A percentile compares a stretch with the other conserved stretches of the same genome.
phyloP scores from a whole-genome alignment of 768 basidiomycete genomes.

The Asterophora parasitica region DNA sequence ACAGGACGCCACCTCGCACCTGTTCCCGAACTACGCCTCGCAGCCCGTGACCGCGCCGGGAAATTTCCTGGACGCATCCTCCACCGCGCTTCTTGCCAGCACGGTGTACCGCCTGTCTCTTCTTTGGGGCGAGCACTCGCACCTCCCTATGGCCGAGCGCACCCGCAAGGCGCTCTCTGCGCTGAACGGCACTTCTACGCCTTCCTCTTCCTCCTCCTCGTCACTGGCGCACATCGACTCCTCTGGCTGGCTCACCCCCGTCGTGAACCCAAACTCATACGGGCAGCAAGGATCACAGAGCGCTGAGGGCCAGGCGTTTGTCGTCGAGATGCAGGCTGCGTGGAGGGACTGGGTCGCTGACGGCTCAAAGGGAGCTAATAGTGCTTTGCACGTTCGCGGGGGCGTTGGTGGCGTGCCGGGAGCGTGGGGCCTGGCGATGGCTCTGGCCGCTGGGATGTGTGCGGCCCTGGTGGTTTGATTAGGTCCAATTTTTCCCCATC shows the following conservation, averaged over 20 bases:
- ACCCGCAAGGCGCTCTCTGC: slow-evolving; percentile 38
- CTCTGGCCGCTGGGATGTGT: too few relatives aligned
- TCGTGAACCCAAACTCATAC: slow-evolving; percentile 66
- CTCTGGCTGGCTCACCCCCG: slow-evolving; percentile 67
- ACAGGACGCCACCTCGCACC: slow-evolving; percentile 36
- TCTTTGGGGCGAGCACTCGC: slow-evolving; percentile 40
- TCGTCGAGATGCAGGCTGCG: slow-evolving; percentile 68
- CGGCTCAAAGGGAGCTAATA: slow-evolving; percentile 50
- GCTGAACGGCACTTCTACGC: slow-evolving; percentile 14
- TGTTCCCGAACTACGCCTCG: slow-evolving; percentile 75
- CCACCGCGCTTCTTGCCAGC: slow-evolving; percentile 69
- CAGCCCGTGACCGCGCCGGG: slow-evolving; percentile 28
- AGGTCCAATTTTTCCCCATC: too few relatives aligned
- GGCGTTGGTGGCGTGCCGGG: too few relatives aligned
- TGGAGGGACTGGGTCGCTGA: slow-evolving; percentile 68
- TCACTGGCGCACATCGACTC: slow-evolving; percentile 44
- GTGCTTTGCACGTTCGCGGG: slow-evolving; percentile 12
- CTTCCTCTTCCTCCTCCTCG: slow-evolving; percentile 9
- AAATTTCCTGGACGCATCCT: slow-evolving; percentile 70
- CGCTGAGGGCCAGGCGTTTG: slow-evolving; percentile 79
- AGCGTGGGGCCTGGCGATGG: too few relatives aligned
- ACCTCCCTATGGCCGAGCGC: slow-evolving; percentile 55
- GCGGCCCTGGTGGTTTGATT: too few relatives aligned
- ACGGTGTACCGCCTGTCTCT: slow-evolving; percentile 72
- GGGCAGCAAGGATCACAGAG: slow-evolving; percentile 44